Percentiles rank a stretch among this genome's conserved stretches.
Conservation (phyloP, 2,329 filamentous ascomycete genomes). For the Fusarium caatingaense region DNA sequence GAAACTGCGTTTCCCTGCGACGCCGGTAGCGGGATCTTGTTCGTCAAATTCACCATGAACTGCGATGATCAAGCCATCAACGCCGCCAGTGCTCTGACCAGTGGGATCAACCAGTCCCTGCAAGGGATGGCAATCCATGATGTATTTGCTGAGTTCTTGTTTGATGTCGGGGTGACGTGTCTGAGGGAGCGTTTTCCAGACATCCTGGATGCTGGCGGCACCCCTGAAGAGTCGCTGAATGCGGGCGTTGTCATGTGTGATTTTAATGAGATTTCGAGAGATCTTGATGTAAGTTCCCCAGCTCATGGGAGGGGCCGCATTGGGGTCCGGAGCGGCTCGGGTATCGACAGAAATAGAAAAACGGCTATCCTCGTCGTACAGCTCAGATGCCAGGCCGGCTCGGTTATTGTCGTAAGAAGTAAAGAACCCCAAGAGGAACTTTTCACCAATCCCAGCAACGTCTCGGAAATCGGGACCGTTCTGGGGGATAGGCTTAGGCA, state of each 20-base stretch:
- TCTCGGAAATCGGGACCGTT: constrained; percentile 78
- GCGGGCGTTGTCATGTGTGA: constrained; percentile 69
- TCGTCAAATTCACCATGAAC: constrained; percentile 91
- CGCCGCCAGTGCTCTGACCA: constrained; percentile 71
- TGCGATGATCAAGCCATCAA: constrained; percentile 81
- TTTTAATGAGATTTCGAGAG: constrained; percentile 81
- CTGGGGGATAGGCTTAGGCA: constrained; percentile 70
- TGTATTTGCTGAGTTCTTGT: constrained; percentile 76
- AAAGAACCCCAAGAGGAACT: constrained; percentile 81
- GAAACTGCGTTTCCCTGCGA: constrained; percentile 78
- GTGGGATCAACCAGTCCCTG: constrained; percentile 77
- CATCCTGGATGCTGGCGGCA: constrained; percentile 69
- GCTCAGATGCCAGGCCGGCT: constrained; percentile 67
- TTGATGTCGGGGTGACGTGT: constrained; percentile 81
- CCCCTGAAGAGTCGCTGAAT: constrained; percentile 76
- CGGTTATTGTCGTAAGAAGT: constrained; percentile 79
- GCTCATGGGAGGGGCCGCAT: constrained; percentile 59
- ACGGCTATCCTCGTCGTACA: constrained; percentile 80
- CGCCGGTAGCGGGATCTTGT: constrained; percentile 65
- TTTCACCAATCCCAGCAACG: constrained; percentile 77
- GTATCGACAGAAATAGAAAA: constrained; percentile 83
- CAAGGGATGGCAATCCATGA: constrained; percentile 83
- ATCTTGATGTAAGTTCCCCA: constrained; percentile 82
- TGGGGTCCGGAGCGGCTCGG: constrained; percentile 61
- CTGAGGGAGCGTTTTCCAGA: constrained; percentile 76